Evolutionary conservation across 148 eudicot species (phyloP), one percentile per base, ranked within the genome.

Genomic region (Dianthus caryophyllus): DNA sequence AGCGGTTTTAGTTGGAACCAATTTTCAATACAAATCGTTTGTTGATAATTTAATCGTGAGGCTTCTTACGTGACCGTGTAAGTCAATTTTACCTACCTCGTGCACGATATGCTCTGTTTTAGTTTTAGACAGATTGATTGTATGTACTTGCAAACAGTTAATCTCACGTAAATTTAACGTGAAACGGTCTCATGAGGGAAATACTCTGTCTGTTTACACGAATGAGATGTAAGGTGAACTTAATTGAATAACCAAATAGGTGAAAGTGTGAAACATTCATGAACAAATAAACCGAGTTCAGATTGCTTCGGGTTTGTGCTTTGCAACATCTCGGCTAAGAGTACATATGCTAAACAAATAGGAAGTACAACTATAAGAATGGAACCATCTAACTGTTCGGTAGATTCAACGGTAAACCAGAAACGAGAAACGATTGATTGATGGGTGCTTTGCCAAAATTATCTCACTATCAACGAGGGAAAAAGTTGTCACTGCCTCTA

Each of bases 271-370:
- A 30, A n/a, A 31, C 49, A 25, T 38, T 43, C 48, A 31, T 54
- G 69, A 21, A 12, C 15, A 8, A 36, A 21, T 11, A 56, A 55
- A 16, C 56, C 3, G 7, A 33, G 38, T 33, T 33, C 38, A 33
- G 38, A 33, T 33, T 53, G 65, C n/a, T 2, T 41, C 46, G 14
- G 14, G 70, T 64, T 55, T 64, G 66, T 70, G 49, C 63, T 31
- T 18, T 5, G 22, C 64, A 18, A 38, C 21, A 26, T 39, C 26
- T 29, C 58, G 24, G 31, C 51, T 56, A 52, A 17, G 39, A 66
- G 58, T 51, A 76, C 75, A 76, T 36, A 63, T 44, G 60, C 56
- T 16, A 39, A 76, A 66, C 50, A 38, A 65, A 26, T n/a, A n/a
- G n/a, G n/a, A 33, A 7, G 4, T 76, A 66, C 64, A 65, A 29